Evolutionary conservation across 495 filamentous ascomycete genomes (phyloP).

Genomic region (Penicillium coffeae): DNA sequence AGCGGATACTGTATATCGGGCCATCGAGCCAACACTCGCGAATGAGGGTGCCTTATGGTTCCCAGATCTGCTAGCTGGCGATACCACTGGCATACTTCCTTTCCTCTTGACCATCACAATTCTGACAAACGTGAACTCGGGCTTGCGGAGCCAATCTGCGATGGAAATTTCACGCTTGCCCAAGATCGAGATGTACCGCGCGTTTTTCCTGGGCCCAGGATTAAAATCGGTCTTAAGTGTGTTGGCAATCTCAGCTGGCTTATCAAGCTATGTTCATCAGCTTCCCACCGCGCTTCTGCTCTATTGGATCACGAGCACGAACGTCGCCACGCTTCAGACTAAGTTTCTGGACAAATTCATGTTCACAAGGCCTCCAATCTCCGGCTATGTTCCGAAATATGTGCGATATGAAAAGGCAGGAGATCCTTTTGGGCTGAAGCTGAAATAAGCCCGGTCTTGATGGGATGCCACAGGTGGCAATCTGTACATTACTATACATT

Average conservation of each 20-base stretch:
- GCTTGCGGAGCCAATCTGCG: constrained; percentile 24
- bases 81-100: constrained; percentile 67
- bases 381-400: constrained; percentile 16
- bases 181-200: constrained; percentile 19
- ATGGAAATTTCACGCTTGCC: constrained; percentile 26
- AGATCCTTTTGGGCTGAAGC: constrained; percentile 20
- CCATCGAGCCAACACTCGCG: constrained; percentile 53
- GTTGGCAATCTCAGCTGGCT: constrained; percentile 30
- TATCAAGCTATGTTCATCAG: constrained; percentile 30
- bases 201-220: constrained; percentile 11
- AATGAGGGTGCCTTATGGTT: constrained; percentile 80
- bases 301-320: constrained; percentile 65
- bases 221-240: constrained; percentile 27
- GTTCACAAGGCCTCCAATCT: constrained; percentile 22
- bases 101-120: constrained; percentile 44
- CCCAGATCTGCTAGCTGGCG: constrained; percentile 64
- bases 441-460: constrained; percentile 2
- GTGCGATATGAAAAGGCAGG: constrained; percentile 14
- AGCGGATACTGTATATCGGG: constrained; percentile 14
- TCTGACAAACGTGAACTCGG: constrained; percentile 30
- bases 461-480: too few species aligned
- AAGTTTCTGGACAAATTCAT: constrained; percentile 33
- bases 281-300: constrained; percentile 63
- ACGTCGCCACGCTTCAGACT: constrained; percentile 38
- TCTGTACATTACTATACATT: neutral